Base-by-base conservation (phyloP, 768 basidiomycete genomes). In the Panellus pusillus region DNA sequence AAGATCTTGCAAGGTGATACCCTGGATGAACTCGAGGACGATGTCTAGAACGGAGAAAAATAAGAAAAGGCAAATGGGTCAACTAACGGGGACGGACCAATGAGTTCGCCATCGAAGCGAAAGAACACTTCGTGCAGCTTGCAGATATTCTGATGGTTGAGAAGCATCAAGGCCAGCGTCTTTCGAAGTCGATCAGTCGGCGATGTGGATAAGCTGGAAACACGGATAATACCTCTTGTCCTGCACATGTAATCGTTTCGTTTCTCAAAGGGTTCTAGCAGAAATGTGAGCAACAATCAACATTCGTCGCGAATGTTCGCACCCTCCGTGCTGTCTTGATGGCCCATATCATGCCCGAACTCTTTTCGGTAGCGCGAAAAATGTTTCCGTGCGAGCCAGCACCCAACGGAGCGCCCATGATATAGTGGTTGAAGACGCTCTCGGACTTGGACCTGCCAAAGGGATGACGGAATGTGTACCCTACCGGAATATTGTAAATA, bases 321-420 rank as follows among this genome's bases (percentile, higher is more conserved):
- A 53, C 56, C 31, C 40, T 45, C 42, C 42, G 73, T 27, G 84
- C 79, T 63, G 84, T 78, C 72, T 89, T 89, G 68, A 87, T 76
- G 3, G 87, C 87, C 50, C 74, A 78, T 66, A 78, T 72, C 43
- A 74, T 66, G 12, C 84, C 84, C 4, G 82, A 82, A n/a, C 66
- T 66, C 9, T 79, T 73, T 57, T 79, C 72, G 45, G 83, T 72
- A 0, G 82, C 86, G 61, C 80, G 80, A 67, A 79, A 74, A 8
- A 89, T 87, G 19, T 79, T 79, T 4, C 87, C 87, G 59, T 86
- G 87, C 0, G 81, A 76, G 15, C 88, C 88, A 41, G 78, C 78
- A 20, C 87, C 87, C 31, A 63, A 49, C 5, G 68, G 63, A 7
- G 67, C 63, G 0, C 69, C 65, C 15, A 60, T 57, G 6, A 72